phyloP scores from a whole-genome alignment of 257 asterid species.

The Solanum virginianum region DNA sequence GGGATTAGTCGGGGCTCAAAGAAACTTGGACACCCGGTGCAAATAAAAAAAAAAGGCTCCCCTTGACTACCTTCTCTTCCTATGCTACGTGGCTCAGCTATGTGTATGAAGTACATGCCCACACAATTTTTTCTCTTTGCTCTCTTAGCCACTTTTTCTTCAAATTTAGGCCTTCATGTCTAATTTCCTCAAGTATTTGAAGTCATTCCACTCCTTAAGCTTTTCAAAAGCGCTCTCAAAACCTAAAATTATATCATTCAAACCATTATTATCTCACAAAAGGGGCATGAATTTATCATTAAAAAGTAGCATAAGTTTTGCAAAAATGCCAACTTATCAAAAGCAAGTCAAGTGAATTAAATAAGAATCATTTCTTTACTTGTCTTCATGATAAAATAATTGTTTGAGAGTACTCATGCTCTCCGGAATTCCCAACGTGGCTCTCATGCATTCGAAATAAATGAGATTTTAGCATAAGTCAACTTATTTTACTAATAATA shows the following conservation, averaged over 20 bases:
- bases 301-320: not conserved
- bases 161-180: not conserved
- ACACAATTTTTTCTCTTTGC: not conserved
- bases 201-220: not conserved
- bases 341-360: not conserved
- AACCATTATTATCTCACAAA: not conserved
- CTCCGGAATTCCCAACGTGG: not conserved
- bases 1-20: too few relatives aligned
- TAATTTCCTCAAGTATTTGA: not conserved
- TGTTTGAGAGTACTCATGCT: not conserved
- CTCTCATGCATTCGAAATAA: not conserved
- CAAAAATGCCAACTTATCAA: not conserved
- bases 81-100: not conserved
- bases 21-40: too few relatives aligned
- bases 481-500: not conserved
- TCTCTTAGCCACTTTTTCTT: not conserved
- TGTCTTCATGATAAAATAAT: not conserved
- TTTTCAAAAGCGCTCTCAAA: not conserved
- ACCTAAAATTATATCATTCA: not conserved
- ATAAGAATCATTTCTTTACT: not conserved
- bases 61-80: not conserved
- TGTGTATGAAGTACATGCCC: not conserved
- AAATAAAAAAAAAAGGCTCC: too few relatives aligned
- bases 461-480: not conserved
- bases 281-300: not conserved